Conservation (phyloP, 129 eudicot species). For the Pulicaria dysenterica region DNA sequence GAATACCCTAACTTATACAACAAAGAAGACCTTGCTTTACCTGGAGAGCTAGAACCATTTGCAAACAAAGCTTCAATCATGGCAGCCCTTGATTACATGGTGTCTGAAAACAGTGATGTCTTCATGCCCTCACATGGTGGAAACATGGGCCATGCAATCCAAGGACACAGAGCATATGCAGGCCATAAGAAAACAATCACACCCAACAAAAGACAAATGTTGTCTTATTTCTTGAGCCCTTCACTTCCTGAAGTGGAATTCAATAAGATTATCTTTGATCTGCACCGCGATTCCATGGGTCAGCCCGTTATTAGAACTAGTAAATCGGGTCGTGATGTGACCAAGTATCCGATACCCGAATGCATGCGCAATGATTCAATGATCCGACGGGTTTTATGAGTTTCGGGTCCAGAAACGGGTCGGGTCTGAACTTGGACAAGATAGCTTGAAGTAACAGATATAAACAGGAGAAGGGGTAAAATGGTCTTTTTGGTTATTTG, state of each 20-base stretch:
- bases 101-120: conserved; percentile 77
- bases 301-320: conserved; percentile 79
- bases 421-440: conserved; percentile 9
- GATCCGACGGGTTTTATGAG: conserved; percentile 8
- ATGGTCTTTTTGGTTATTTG: conserved; percentile 22
- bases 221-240: conserved; percentile 66
- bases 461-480: conserved; percentile 5
- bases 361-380: conserved; percentile 73
- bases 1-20: conserved; percentile 81
- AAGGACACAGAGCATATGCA: conserved; percentile 71
- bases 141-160: conserved; percentile 68
- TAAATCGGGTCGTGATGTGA: conserved; percentile 81
- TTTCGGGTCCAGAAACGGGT: background rate
- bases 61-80: conserved; percentile 67
- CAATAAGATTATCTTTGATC: conserved; percentile 58
- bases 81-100: conserved; percentile 93
- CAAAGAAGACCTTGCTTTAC: conserved; percentile 85
- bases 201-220: conserved; percentile 93
- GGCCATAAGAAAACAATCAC: conserved; percentile 93
- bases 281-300: conserved; percentile 88
- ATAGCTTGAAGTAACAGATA: conserved; percentile 23
- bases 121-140: conserved; percentile 99
- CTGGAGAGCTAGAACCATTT: conserved; percentile 80
- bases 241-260: conserved; percentile 66
- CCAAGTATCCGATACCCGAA: conserved; percentile 94